Evolutionary conservation across 345 rosid species (phyloP).

Genomic region (Citrus cavaleriei): DNA sequence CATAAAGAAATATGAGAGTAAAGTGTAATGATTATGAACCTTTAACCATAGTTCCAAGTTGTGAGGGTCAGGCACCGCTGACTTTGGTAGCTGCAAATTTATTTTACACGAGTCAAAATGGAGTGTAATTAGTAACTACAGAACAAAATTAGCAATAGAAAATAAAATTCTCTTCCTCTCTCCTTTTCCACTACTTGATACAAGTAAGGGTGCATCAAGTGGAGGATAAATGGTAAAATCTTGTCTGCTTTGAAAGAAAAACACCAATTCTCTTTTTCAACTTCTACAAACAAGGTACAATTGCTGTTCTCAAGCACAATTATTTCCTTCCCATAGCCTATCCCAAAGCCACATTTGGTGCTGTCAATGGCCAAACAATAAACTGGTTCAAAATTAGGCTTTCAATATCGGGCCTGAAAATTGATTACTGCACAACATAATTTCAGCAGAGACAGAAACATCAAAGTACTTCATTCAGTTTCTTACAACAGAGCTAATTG

Average conservation of each 20-base stretch:
- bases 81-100: conserved; percentile 53
- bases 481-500: conserved; percentile 86
- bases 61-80: conserved; percentile 62
- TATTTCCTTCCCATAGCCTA: not conserved
- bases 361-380: not conserved
- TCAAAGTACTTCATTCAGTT: not conserved
- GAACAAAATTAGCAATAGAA: not conserved
- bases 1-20: not conserved
- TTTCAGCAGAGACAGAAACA: conserved; percentile 1
- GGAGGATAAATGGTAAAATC: not conserved
- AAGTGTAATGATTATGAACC: conserved; percentile 33
- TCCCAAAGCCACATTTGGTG: not conserved
- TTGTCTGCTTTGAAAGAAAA: not conserved
- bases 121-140: not conserved
- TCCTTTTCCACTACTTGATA: not conserved
- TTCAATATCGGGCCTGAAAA: not conserved
- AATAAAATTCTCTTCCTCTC: not conserved
- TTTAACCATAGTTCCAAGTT: conserved; percentile 89
- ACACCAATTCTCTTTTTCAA: not conserved
- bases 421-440: not conserved
- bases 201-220: no score
- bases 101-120: not conserved
- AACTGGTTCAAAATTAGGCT: not conserved
- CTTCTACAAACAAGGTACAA: not conserved
- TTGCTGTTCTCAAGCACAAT: not conserved